A percentile compares a stretch with the other conserved stretches of the same genome.
phyloP scores from a whole-genome alignment of 1,284 basidiomycete genomes.

The Xanthoconium separans region DNA sequence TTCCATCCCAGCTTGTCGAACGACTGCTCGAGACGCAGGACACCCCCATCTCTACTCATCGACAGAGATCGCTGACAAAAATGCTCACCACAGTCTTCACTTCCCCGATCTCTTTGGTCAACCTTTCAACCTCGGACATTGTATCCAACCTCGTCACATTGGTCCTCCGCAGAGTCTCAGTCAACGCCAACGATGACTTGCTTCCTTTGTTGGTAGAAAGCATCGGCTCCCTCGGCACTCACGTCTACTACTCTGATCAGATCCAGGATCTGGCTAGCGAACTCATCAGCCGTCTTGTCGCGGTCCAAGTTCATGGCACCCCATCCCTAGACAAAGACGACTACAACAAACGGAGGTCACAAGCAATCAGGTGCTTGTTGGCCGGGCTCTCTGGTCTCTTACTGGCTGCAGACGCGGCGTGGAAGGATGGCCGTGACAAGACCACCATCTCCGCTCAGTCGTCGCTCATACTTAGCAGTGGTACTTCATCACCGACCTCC shows the following conservation, averaged over 20 bases:
- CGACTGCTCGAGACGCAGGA: conserved; percentile 73
- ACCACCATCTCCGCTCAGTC: conserved; percentile 23
- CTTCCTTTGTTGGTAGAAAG: conserved; percentile 75
- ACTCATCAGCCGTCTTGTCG: conserved; percentile 73
- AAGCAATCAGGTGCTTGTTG: conserved; percentile 74
- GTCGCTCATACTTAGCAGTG: conserved; percentile 17
- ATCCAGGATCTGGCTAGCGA: conserved; percentile 92
- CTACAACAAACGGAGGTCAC: conserved; percentile 50
- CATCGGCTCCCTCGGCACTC: conserved; percentile 82
- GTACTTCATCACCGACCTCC: conserved; percentile 22
- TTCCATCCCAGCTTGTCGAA: conserved; percentile 86
- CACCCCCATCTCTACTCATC: conserved; percentile 44
- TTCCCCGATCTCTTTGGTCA: conserved; percentile 81
- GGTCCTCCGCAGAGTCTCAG: conserved; percentile 68
- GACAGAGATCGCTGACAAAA: conserved; percentile 70
- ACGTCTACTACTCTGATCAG: conserved; percentile 96
- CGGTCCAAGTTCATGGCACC: conserved; percentile 65
- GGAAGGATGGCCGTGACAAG: conserved; percentile 33
- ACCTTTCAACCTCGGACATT: conserved; percentile 89
- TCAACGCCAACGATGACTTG: conserved; percentile 66
- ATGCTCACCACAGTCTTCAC: conserved; percentile 88
- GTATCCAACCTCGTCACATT: conserved; percentile 76
- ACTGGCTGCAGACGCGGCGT: conserved; percentile 54
- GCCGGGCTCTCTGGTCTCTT: conserved; percentile 75
- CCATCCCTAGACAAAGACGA: conserved; percentile 44